A percentile compares a stretch with the other conserved stretches of the same genome.
Evolutionary conservation across 2,329 filamentous ascomycete species (phyloP).

Genomic region (Talaromyces piceae): DNA sequence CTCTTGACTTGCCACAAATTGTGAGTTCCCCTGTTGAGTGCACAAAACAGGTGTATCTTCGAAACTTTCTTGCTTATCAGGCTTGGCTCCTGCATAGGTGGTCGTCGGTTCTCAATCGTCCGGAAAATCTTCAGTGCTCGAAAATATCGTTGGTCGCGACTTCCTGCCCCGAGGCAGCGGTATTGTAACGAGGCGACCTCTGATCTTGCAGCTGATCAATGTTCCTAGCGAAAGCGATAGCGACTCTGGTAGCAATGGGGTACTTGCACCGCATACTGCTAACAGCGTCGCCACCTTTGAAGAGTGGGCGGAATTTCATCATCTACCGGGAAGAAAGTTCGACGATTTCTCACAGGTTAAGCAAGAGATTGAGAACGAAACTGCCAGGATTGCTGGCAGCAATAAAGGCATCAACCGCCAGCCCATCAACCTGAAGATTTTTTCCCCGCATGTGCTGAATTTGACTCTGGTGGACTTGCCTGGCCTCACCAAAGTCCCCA

Average conservation of each 20-base stretch:
- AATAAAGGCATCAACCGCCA: constrained; percentile 98
- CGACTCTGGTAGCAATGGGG: constrained; percentile 56
- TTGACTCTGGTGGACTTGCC: constrained; percentile 93
- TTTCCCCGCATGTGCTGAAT: constrained; percentile 93
- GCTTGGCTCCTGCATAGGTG: constrained; percentile 52
- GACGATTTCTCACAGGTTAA: constrained; percentile 90
- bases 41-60: neutral
- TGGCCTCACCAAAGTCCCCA: constrained; percentile 94
- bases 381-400: constrained; percentile 83
- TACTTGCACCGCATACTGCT: constrained; percentile 66
- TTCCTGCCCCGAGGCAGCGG: constrained; percentile 94
- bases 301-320: constrained; percentile 93
- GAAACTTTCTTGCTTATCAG: constrained; percentile 2
- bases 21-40: constrained; percentile 48
- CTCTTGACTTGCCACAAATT: constrained; percentile 94
- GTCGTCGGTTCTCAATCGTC: constrained; percentile 98
- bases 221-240: constrained; percentile 69
- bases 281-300: constrained; percentile 60
- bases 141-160: constrained; percentile 97
- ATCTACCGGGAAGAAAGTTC: constrained; percentile 81
- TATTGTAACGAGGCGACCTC: constrained; percentile 86
- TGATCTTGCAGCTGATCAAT: constrained; percentile 98
- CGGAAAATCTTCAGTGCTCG: constrained; percentile 95
- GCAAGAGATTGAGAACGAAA: constrained; percentile 95
- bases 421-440: constrained; percentile 97